Evolutionary conservation across 371 early-diverging fungal genomes (phyloP).

Genomic region (Haplosporangium sp.): DNA sequence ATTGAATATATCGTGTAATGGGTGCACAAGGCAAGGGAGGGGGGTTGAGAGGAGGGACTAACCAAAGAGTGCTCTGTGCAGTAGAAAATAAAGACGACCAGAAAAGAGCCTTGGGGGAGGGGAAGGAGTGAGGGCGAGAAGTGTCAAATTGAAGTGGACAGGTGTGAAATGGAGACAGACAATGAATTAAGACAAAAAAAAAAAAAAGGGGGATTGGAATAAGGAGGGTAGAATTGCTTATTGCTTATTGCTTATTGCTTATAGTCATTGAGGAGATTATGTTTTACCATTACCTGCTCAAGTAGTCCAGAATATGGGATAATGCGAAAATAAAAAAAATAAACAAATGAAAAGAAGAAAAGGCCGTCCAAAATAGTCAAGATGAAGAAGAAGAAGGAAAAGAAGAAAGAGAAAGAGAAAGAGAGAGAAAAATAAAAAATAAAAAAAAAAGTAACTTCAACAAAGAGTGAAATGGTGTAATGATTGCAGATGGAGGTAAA

Average conservation of each 20-base stretch:
- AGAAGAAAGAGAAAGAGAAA: constrained; percentile 2
- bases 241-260: not conserved
- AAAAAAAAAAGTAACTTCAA: no score
- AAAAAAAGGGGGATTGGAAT: not conserved
- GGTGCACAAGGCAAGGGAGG: no score
- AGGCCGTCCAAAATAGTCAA: no score
- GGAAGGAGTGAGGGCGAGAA: no score
- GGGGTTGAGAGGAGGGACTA: not conserved
- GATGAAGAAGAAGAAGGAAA: not conserved
- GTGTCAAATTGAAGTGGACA: no score
- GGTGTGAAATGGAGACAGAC: no score
- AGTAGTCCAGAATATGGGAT: not conserved
- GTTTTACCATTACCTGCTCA: not conserved
- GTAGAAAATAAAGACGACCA: not conserved
- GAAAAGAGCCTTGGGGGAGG: no score
- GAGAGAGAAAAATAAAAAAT: no score
- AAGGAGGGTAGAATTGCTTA: not conserved
- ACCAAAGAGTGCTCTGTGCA: not conserved
- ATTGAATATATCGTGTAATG: not conserved
- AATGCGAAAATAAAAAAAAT: not conserved
- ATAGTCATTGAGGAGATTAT: not conserved
- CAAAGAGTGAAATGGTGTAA: no score
- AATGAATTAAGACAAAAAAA: no score
- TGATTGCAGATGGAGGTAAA: no score
- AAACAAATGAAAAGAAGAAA: not conserved